Percentiles rank a stretch among this genome's conserved stretches.
Evolutionary conservation across 108 stramenopile genomes (phyloP).

Genomic region (Schizochytrium sp.): DNA sequence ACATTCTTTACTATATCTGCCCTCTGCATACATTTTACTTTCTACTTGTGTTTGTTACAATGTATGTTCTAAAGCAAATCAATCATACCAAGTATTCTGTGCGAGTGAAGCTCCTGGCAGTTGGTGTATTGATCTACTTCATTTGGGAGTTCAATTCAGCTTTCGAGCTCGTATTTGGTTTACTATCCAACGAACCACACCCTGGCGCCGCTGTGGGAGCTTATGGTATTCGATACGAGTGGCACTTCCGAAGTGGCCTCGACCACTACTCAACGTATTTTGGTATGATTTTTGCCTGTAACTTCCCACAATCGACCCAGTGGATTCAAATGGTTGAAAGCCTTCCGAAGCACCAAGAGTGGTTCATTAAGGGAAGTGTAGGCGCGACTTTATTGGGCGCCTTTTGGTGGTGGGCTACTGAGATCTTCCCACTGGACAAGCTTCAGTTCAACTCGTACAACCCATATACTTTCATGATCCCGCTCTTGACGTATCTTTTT

Average conservation of each 20-base stretch:
- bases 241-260: constrained; percentile 93
- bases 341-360: constrained; percentile 68
- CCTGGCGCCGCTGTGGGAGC: constrained; percentile 83
- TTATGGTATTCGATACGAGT: constrained; percentile 87
- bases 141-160: constrained; percentile 88
- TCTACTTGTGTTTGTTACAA: constrained; percentile 90
- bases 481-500: constrained; percentile 90
- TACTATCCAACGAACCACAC: constrained; percentile 83
- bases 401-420: constrained; percentile 81
- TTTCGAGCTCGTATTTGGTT: constrained; percentile 83
- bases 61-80: constrained; percentile 80
- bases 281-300: constrained; percentile 95
- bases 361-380: constrained; percentile 79
- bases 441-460: constrained; percentile 92
- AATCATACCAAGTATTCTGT: constrained; percentile 91
- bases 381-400: constrained; percentile 75
- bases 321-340: constrained; percentile 88
- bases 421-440: constrained; percentile 84
- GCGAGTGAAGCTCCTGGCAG: constrained; percentile 83
- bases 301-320: constrained; percentile 88
- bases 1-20: constrained; percentile 98
- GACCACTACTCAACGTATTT: constrained; percentile 95
- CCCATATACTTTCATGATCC: constrained; percentile 92
- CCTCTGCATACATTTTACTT: constrained; percentile 97
- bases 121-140: constrained; percentile 85